phyloP scores from a whole-genome alignment of 306 rosid species.

The Cajanus cajan region DNA sequence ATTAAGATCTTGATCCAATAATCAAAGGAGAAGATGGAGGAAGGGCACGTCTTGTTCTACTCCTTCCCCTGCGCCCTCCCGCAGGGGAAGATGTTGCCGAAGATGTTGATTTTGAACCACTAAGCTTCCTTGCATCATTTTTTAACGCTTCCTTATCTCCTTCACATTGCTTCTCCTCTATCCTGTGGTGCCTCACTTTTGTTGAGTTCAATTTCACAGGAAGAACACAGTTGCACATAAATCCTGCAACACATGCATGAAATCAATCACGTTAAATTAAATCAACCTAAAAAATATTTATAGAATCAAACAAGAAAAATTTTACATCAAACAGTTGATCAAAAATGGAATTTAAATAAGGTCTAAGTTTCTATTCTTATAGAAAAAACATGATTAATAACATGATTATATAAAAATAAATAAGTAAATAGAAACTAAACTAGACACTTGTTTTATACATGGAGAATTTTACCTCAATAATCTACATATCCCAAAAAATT shows the following conservation, averaged over 20 bases:
- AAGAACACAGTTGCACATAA: slow-evolving; percentile 85
- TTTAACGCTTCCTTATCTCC: slow-evolving; percentile 57
- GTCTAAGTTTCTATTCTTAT: no score
- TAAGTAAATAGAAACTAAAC: no score
- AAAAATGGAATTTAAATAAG: no score
- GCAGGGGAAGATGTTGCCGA: slow-evolving; percentile 51
- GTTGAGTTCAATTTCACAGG: slow-evolving; percentile 75
- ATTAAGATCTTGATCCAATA: slow-evolving; percentile 17
- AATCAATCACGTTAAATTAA: no score
- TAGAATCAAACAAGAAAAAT: no score
- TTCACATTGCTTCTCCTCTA: slow-evolving; percentile 62
- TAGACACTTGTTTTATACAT: no score
- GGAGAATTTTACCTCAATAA: no score
- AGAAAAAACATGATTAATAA: no score
- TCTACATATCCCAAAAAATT: not conserved
- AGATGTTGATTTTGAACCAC: slow-evolving; percentile 46
- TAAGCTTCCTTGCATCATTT: slow-evolving; percentile 36
- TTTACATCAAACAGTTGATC: no score
- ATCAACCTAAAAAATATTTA: no score
- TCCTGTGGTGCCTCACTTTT: slow-evolving; percentile 71
- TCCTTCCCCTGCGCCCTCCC: slow-evolving; percentile 69
- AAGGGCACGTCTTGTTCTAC: slow-evolving; percentile 71
- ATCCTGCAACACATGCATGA: slow-evolving; percentile 49
- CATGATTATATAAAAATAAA: no score
- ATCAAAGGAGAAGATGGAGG: slow-evolving; percentile 79